Evolutionary conservation across 2,329 filamentous ascomycete genomes (phyloP), one percentile per base, ranked within the genome.

Genomic region (Apiospora aurea): DNA sequence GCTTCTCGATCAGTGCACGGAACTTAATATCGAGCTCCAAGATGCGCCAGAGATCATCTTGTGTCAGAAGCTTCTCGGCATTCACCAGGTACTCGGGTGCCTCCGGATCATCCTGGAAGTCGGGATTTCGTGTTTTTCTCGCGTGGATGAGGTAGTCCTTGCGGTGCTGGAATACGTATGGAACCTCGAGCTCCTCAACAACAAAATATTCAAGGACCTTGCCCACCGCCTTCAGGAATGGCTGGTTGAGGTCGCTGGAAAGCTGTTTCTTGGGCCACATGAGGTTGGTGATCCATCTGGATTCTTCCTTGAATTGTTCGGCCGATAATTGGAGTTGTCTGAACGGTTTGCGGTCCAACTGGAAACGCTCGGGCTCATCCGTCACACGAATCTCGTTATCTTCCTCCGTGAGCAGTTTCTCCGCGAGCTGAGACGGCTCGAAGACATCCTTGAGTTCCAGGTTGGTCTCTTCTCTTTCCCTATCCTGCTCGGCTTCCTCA

Each of bases 361-460:
- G 96, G 82, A 97, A 96, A 78, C 96, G 92, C 83, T 99, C 96
- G 1, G 96, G 96, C 76, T 97, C 92, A 80, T 99, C 96, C 26
- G 90, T 91, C 79, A 92, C 90, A 68, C 96, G 94, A 75, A 99
- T 98, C 72, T 91, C 85, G 81, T 98, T 97, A 81, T 99, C 96
- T 75, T 95, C 95, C 72, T 98, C 96, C 11, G 96, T 99, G 77
- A 99, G 89, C 81, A 98, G 93, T 83, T 94, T 96, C 83, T 99
- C 96, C 71, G 93, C 92, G 51, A 99, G 89, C 81, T 99, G 95
- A 2, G 95, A 97, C 0, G 96, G 96, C 82, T 99, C 96, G 78
- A 99, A 99, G 69, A 99, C 96, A 80, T 99, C 96, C 84, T 98
- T 98, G 74, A 99, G 89, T 82, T 98, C 94, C 57, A 98, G 90